Base-by-base conservation (phyloP, 768 basidiomycete species). In the Rhodocollybia butyracea region DNA sequence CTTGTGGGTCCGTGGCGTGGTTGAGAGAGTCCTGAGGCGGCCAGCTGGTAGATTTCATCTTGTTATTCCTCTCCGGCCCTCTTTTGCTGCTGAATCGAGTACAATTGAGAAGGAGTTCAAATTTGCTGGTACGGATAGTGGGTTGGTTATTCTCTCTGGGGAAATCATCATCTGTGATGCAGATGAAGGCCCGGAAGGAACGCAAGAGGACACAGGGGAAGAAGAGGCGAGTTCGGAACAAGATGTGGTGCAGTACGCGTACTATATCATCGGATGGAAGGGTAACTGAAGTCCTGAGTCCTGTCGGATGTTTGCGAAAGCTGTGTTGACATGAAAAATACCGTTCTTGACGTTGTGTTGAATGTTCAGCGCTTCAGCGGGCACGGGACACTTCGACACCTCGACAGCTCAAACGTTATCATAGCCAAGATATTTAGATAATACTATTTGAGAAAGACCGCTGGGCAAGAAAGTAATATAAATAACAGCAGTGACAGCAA, bases 231-330 rank as follows among this genome's bases (percentile, higher is more conserved):
- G 68, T 43, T 55, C 64, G 46, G 46, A 45, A 15, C 8, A 13
- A 5, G 43, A 45, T 22, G 43, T 85, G 57, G 80, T 89, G 30
- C 81, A 82, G 63, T 94, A 94, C 61, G 73, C 77, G 13, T 82
- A 88, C 66, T 91, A 86, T 69, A 75, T 70, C 51, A 90, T 94
- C 56, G 84, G 83, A 21, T 94, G 90, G 91, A 40, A 46, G 47
- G 56, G 41, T 36, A 19, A 12, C 5, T 24, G 46, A 19, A 21
- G 22, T 40, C 22, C 22, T 21, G 15, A 8, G 24, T 24, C n/a
- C n/a, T n/a, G 17, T 10, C 19, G 17, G 17, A n/a, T 41, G n/a
- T 17, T 17, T 41, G 10, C 42, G 10, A 12, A 15, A n/a, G 8
- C 15, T 13, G 8, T 3, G 22, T 40, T 13, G n/a, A 13, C 12